Conservation (phyloP, 441 rosid genomes). For the Brassica balearica region DNA sequence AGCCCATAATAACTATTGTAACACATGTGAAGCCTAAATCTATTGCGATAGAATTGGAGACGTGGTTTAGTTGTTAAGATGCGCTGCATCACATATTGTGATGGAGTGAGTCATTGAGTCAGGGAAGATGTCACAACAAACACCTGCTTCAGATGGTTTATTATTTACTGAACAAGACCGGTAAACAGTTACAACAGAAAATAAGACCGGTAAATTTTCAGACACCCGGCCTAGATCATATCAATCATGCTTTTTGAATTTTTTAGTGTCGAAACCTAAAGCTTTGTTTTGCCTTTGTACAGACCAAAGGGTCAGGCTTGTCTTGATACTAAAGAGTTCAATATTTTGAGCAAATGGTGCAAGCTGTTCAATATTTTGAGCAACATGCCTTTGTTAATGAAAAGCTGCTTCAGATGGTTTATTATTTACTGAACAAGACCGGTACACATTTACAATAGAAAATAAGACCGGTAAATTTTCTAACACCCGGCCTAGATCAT, state of each 20-base stretch:
- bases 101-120: slow-evolving; percentile 90
- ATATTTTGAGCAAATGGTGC: too few species aligned
- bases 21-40: too few species aligned
- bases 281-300: too few species aligned
- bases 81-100: slow-evolving; percentile 63
- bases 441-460: slow-evolving; percentile 47
- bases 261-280: too few species aligned
- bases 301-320: too few species aligned
- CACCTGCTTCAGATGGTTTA: slow-evolving; percentile 75
- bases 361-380: too few species aligned
- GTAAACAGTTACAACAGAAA: slow-evolving; percentile 44
- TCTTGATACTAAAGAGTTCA: too few species aligned
- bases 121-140: slow-evolving; percentile 54
- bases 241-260: too few species aligned
- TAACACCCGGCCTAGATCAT: neutral
- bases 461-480: slow-evolving; percentile 7
- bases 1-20: too few species aligned
- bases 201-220: slow-evolving; percentile 12
- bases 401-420: slow-evolving; percentile 69
- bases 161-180: slow-evolving; percentile 83
- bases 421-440: slow-evolving; percentile 80
- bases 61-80: too few species aligned
- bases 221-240: neutral
- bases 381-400: too few species aligned
- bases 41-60: too few species aligned